Percentiles rank a stretch among this genome's conserved stretches.
Conservation (phyloP, 495 filamentous ascomycete genomes). For the Niebla homalea region DNA sequence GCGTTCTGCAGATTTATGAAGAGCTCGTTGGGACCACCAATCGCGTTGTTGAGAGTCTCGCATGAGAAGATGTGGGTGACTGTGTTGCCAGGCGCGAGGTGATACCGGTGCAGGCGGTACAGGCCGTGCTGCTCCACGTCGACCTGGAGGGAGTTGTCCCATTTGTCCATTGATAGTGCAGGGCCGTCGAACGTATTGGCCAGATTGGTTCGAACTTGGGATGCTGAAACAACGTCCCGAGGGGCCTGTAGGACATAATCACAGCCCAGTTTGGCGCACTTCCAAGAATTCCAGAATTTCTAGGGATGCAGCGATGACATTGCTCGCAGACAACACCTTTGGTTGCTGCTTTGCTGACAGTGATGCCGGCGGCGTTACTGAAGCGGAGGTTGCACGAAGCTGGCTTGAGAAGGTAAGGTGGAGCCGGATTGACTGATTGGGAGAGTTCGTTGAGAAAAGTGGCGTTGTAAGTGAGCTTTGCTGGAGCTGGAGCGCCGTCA, state of each 20-base stretch:
- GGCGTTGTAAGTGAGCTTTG: slow-evolving; percentile 37
- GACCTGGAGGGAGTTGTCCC: neutral
- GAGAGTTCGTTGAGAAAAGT: slow-evolving; percentile 41
- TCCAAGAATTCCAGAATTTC: slow-evolving; percentile 49
- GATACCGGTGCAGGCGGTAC: neutral
- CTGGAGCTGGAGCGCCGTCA: slow-evolving; percentile 15
- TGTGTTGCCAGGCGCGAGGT: slow-evolving; percentile 4
- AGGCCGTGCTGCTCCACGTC: neutral
- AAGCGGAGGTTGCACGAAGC: slow-evolving; percentile 26
- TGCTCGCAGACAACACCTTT: slow-evolving; percentile 59
- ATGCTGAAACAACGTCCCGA: slow-evolving; percentile 27
- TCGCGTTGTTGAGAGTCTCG: slow-evolving; percentile 29
- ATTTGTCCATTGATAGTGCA: slow-evolving; percentile 5
- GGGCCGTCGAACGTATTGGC: slow-evolving; percentile 16
- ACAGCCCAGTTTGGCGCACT: slow-evolving; percentile 42
- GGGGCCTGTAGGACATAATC: slow-evolving; percentile 26
- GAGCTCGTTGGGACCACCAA: slow-evolving; percentile 48
- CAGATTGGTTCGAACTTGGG: slow-evolving; percentile 22
- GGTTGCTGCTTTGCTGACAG: slow-evolving; percentile 30
- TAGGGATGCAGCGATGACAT: slow-evolving; percentile 54
- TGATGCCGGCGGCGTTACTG: slow-evolving; percentile 19
- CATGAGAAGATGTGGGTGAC: slow-evolving; percentile 52
- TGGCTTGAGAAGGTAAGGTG: slow-evolving; percentile 25
- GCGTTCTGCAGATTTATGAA: slow-evolving; percentile 45
- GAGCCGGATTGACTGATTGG: slow-evolving; percentile 24